Percentiles rank a stretch among this genome's conserved stretches.
Conservation (phyloP, 805 yeast genomes). For the Starmerella powellii region DNA sequence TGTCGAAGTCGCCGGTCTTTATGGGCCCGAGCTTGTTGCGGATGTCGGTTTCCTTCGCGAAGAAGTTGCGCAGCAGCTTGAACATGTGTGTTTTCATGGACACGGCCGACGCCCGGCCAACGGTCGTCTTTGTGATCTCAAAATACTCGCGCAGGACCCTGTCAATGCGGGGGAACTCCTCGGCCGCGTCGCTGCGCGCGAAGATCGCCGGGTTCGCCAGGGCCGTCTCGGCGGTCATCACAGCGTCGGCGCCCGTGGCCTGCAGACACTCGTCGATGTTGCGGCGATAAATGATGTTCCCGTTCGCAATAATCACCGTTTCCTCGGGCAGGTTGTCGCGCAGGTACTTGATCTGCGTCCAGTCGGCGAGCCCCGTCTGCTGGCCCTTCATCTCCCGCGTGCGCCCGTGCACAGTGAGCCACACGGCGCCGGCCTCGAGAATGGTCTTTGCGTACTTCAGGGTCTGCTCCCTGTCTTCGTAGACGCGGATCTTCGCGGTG, state of each 20-base stretch:
- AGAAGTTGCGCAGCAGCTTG: conserved; percentile 70
- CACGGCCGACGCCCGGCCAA: conserved; percentile 60
- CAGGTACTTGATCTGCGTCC: conserved; percentile 64
- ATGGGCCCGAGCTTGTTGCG: conserved; percentile 57
- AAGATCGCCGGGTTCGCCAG: conserved; percentile 88
- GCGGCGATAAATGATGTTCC: conserved; percentile 81
- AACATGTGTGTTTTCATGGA: conserved; percentile 91
- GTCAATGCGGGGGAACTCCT: conserved; percentile 77
- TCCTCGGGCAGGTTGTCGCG: conserved; percentile 68
- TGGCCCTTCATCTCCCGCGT: conserved; percentile 98
- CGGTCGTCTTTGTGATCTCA: conserved; percentile 55
- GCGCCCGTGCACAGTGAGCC: conserved; percentile 88
- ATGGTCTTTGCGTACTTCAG: conserved; percentile 82
- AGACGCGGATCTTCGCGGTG: conserved; percentile 89
- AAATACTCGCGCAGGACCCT: conserved; percentile 71
- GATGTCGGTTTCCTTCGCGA: conserved; percentile 63
- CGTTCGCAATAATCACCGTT: conserved; percentile 87
- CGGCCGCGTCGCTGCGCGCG: conserved; percentile 47
- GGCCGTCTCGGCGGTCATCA: conserved; percentile 96
- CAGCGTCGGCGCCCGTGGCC: conserved; percentile 66
- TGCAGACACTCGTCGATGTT: conserved; percentile 62
- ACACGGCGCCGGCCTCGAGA: conserved; percentile 86
- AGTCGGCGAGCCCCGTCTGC: conserved; percentile 87
- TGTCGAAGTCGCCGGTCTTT: conserved; percentile 36
- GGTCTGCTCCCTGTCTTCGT: conserved; percentile 70